Evolutionary conservation across 495 filamentous ascomycete species (phyloP).

Genomic region (Parathielavia hyrcaniae): DNA sequence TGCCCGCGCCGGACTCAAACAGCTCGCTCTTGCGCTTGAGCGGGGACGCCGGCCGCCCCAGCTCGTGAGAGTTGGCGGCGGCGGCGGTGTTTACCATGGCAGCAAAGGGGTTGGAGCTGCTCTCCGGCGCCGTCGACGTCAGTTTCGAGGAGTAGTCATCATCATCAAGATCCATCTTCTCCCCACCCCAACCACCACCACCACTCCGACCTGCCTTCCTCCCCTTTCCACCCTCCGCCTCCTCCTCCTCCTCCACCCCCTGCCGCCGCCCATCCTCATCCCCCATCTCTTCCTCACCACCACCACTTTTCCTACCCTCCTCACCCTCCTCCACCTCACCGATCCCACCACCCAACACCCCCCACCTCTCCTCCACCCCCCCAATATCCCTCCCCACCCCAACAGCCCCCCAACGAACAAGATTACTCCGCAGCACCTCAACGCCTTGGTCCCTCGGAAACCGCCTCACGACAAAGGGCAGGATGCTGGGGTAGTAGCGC

Average conservation of each 20-base stretch:
- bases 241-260: slow-evolving; percentile 6
- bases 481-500: slow-evolving; percentile 57
- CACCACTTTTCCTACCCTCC: not conserved
- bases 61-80: not conserved
- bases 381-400: slow-evolving; percentile 38
- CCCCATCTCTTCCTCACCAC: slow-evolving; percentile 37
- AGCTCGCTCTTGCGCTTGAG: slow-evolving; percentile 44
- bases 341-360: not conserved
- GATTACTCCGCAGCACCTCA: slow-evolving; percentile 55
- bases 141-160: not conserved
- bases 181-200: slow-evolving; percentile 7
- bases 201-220: slow-evolving; percentile 20
- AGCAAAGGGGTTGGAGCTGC: slow-evolving; percentile 20
- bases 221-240: slow-evolving; percentile 15
- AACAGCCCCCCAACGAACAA: slow-evolving; percentile 31
- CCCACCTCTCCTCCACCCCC: slow-evolving; percentile 27
- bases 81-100: not conserved
- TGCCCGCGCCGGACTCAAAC: slow-evolving; percentile 12
- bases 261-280: slow-evolving; percentile 28
- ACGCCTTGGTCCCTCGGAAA: slow-evolving; percentile 57
- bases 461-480: slow-evolving; percentile 64
- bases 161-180: slow-evolving; percentile 14
- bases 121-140: not conserved
- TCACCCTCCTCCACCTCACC: not conserved
- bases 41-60: slow-evolving; percentile 19